A percentile compares a stretch with the other conserved stretches of the same genome.
phyloP scores from a whole-genome alignment of 2,329 filamentous ascomycete species.

The Daldinia sp. region DNA sequence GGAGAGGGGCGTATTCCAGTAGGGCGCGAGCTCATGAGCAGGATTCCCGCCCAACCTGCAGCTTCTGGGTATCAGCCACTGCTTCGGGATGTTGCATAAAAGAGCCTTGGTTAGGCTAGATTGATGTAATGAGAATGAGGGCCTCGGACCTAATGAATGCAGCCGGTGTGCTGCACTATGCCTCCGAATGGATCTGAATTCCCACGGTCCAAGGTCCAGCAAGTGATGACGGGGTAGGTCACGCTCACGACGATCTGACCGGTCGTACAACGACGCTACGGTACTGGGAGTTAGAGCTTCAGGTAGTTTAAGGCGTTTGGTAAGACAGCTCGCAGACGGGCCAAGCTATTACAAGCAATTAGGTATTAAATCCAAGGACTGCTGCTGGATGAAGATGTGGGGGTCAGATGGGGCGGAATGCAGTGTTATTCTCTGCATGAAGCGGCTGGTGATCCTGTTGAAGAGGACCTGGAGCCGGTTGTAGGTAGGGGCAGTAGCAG shows the following conservation, averaged over 20 bases:
- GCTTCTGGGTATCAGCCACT: constrained; percentile 28
- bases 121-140: constrained; percentile 14
- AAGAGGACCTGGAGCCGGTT: constrained; percentile 23
- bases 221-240: constrained; percentile 34
- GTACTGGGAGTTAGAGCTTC: constrained; percentile 30
- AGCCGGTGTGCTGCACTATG: constrained; percentile 26
- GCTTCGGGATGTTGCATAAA: constrained; percentile 35
- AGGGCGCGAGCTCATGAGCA: constrained; percentile 24
- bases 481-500: constrained; percentile 12
- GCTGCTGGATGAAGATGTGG: constrained; percentile 25
- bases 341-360: constrained; percentile 25
- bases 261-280: constrained; percentile 32
- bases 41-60: constrained; percentile 33
- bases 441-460: constrained; percentile 38
- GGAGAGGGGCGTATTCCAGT: constrained; percentile 33
- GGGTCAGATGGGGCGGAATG: constrained; percentile 41
- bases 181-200: constrained; percentile 24
- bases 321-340: constrained; percentile 34
- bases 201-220: constrained; percentile 26
- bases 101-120: constrained; percentile 21
- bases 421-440: constrained; percentile 38
- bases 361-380: constrained; percentile 29
- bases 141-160: constrained; percentile 26
- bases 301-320: constrained; percentile 32
- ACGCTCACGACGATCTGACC: constrained; percentile 38